phyloP scores from a whole-genome alignment of 352 stramenopile species.

The Aphanomyces stellatus region DNA sequence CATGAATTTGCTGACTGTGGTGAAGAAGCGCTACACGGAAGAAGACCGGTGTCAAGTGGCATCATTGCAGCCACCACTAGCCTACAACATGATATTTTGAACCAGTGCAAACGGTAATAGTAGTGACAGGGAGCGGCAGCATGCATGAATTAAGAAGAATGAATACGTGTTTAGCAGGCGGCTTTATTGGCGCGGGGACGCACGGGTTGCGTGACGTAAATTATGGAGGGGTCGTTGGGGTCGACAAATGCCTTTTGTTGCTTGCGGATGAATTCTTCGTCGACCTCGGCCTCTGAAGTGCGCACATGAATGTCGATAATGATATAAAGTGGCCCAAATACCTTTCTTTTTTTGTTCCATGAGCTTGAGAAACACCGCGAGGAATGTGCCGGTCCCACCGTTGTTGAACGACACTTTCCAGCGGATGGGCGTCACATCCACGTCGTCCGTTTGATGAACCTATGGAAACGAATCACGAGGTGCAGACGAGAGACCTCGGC shows the following conservation, averaged over 20 bases:
- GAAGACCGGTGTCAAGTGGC: constrained; percentile 73
- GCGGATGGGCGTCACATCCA: constrained; percentile 29
- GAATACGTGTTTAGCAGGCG: constrained; percentile 2
- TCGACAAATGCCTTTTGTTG: constrained; percentile 74
- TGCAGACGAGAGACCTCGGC: neutral
- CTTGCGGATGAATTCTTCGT: constrained; percentile 61
- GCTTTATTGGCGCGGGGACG: neutral
- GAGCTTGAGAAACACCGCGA: constrained; percentile 73
- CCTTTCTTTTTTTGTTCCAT: constrained; percentile 76
- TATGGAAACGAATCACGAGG: neutral
- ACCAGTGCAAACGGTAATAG: too few relatives aligned
- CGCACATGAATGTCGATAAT: neutral
- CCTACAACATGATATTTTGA: constrained; percentile 82
- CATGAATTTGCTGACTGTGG: constrained; percentile 75
- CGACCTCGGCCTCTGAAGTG: constrained; percentile 38
- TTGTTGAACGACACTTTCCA: constrained; percentile 84
- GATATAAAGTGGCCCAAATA: too few relatives aligned
- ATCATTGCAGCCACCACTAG: constrained; percentile 51
- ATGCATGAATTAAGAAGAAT: neutral
- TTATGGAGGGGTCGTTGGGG: constrained; percentile 76
- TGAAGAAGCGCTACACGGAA: constrained; percentile 86
- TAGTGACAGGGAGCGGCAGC: neutral
- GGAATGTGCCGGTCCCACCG: constrained; percentile 67
- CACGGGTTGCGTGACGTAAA: constrained; percentile 67
- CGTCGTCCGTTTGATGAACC: constrained; percentile 25